Evolutionary conservation across 1,139 yeast genomes (phyloP).

Genomic region (Blastobotrys malaysiensis): DNA sequence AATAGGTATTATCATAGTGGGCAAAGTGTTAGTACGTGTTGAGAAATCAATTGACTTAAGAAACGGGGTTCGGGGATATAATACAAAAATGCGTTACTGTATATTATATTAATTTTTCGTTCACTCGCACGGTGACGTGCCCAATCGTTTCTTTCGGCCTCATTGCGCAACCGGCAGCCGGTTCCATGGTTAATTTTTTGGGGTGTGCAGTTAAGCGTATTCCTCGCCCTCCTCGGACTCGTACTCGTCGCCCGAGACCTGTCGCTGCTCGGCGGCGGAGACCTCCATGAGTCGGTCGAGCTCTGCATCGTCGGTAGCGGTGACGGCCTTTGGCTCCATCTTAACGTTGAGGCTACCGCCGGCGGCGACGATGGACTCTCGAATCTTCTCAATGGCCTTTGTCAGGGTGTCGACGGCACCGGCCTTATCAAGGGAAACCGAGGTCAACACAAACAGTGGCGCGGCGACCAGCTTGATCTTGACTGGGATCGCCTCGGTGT

Average conservation of each 20-base stretch:
- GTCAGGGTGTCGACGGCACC: conserved; percentile 77
- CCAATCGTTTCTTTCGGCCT: too few species aligned
- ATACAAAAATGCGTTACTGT: background rate
- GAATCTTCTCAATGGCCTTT: conserved; percentile 72
- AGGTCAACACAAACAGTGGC: conserved; percentile 89
- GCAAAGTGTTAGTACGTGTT: too few species aligned
- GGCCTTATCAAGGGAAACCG: conserved; percentile 87
- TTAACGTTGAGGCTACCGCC: conserved; percentile 91
- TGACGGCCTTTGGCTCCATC: conserved; percentile 98
- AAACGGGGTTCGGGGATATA: too few species aligned
- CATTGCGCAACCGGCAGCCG: too few species aligned
- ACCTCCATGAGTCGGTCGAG: conserved; percentile 85
- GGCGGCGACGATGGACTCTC: conserved; percentile 58
- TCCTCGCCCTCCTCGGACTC: conserved; percentile 42
- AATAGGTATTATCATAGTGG: too few species aligned
- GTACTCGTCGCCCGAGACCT: conserved; percentile 57
- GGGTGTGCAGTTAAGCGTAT: conserved; percentile 9
- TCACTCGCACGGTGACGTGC: too few species aligned
- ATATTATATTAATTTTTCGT: background rate
- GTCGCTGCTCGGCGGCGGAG: conserved; percentile 60
- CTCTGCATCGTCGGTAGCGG: conserved; percentile 98
- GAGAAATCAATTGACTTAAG: too few species aligned
- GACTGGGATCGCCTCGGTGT: conserved; percentile 76
- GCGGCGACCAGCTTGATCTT: conserved; percentile 97
- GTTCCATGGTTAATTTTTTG: background rate